Base-by-base conservation (phyloP, 805 yeast genomes). In the Schizosaccharomyces lindneri region DNA sequence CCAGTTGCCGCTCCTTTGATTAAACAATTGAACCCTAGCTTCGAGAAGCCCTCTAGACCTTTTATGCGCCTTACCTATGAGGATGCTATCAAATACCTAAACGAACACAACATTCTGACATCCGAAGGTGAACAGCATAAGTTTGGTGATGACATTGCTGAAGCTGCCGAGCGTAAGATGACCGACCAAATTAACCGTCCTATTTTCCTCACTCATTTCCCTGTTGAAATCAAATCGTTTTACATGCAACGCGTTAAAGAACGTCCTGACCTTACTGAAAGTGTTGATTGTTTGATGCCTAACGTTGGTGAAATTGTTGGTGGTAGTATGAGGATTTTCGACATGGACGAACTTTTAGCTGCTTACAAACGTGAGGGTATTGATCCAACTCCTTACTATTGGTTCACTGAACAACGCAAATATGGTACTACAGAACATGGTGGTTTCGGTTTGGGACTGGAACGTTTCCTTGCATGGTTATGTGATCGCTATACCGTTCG, bases 111-210 rank as follows among this genome's bases (percentile, higher is more conserved):
- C 62, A 81, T 94, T 69, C 29, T 43, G 7, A 48, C 41, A 13
- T 17, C 31, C 4, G 82, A 83, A 69, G 97, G 93, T 65, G 85
- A 87, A 71, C 75, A 77, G 67, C 93, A 90, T 83, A 81, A 84
- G 74, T 93, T 93, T 67, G 99, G 99, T 73, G 99, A 93, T 71
- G 99, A 93, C 73, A 93, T 93, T 66, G 97, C 97, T 64, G 99
- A 93, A 76, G 98, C 98, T 62, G 98, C 97, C 63, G 99, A 93
- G 79, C 85, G 99, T 73, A 86, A 84, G 74, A 93, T 93, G 99
- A 87, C 95, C 43, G 99, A 93, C 72, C 80, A 85, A 63, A 84
- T 93, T 72, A 89, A 89, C 70, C 85, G 79, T 65, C 99, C 99
- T 66, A 89, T 93, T 67, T 78, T 93, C 67, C 82, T 93, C 72